Evolutionary conservation across 805 yeast genomes (phyloP), one percentile per base, ranked within the genome.

Genomic region (Candida bentonensis): DNA sequence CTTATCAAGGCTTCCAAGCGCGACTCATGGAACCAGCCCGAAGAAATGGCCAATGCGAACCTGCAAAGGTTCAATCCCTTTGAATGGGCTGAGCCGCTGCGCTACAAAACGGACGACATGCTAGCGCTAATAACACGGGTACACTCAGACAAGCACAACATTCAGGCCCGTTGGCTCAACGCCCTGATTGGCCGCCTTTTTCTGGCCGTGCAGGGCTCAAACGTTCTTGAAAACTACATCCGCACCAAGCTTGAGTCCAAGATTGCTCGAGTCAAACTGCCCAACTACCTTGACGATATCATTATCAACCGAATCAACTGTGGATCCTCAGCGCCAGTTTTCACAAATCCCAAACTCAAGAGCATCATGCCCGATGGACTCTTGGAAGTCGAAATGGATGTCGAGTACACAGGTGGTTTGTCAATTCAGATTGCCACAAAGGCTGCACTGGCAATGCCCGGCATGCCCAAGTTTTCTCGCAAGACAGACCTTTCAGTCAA

Each of bases 151-250:
- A 94, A 84, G 53, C 86, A 85, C 1, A 92, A 86, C 54, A 61
- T 82, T 23, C 81, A 84, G 21, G 78, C 94, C 0, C 78, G 83
- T 55, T 92, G 97, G 98, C 60, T 92, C 21, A 92, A 92, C 61
- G 96, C 95, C 0, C 49, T 88, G 2, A 51, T 83, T 13, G 97
- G 97, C 0, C 68, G 98, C 46, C 51, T 89, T 11, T 92, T 88
- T 55, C 64, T 92, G 33, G 73, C 86, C 0, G 62, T 84, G 3
- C 86, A 87, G 53, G 70, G 76, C 42, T 87, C 97, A 0, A 76
- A 75, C 11, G 66, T 69, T 13, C 70, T 87, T 53, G 78, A 79
- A 42, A 66, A 70, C 42, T 71, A 68, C 42, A 66, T 88, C 39
- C 69, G 73, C 42, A 62, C 65, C 2, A 80, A 73, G 55, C 70